Percentiles rank a stretch among this genome's conserved stretches.
Evolutionary conservation across 163 green algal genomes (phyloP).

Genomic region (Scenedesmus sp.): DNA sequence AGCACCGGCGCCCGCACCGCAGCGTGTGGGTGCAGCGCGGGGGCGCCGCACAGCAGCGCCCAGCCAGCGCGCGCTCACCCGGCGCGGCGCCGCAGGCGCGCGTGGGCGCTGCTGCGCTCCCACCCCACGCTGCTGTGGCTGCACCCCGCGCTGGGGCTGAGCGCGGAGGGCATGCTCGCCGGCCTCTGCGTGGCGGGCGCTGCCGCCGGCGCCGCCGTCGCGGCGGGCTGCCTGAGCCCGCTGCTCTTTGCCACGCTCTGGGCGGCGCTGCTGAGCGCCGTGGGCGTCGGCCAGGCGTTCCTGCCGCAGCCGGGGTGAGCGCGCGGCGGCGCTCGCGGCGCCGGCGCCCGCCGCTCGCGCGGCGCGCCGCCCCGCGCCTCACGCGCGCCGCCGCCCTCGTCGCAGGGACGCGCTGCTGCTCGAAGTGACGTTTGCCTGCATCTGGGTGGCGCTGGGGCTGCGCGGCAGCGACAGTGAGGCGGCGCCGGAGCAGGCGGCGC

Average conservation of each 20-base stretch:
- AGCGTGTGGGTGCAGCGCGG: neutral
- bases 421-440: conserved; percentile 32
- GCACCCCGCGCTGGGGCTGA: neutral
- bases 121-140: conserved; percentile 21
- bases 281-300: conserved; percentile 21
- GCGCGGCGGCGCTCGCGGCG: neutral
- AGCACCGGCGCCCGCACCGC: neutral
- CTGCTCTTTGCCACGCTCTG: conserved; percentile 16
- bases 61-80: neutral
- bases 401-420: conserved; percentile 36
- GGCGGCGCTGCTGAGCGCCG: conserved; percentile 11
- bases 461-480: neutral
- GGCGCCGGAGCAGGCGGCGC: neutral
- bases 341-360: too few species aligned
- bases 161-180: neutral
- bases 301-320: conserved; percentile 24
- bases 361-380: too few species aligned
- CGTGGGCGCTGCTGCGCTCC: neutral
- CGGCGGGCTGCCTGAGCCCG: neutral
- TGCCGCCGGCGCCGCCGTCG: neutral
- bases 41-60: too few species aligned
- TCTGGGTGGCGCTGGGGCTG: conserved; percentile 11
- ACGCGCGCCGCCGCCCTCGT: too few species aligned
- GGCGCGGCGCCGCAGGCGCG: neutral
- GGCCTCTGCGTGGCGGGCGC: neutral